Conservation (phyloP, 106 monocot genomes). For the Dioscorea alata region DNA sequence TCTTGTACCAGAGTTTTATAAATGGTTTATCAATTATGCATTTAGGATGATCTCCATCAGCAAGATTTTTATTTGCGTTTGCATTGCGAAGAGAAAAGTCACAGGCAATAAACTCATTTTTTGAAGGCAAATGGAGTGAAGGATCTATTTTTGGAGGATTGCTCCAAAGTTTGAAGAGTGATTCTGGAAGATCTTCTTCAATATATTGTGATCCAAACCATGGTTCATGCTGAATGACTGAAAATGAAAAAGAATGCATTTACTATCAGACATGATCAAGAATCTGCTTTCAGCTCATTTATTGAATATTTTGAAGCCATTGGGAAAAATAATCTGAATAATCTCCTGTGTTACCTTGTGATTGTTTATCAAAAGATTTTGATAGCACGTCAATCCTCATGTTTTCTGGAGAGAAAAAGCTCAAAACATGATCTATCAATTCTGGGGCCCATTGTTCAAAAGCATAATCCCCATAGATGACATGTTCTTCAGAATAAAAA, state of each 20-base stretch:
- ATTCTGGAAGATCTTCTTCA: conserved; percentile 68
- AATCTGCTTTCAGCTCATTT: neutral
- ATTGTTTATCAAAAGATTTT: conserved; percentile 74
- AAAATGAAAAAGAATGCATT: conserved; percentile 12
- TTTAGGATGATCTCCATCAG: conserved; percentile 30
- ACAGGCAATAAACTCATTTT: conserved; percentile 85
- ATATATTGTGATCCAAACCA: conserved; percentile 94
- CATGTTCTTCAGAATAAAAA: conserved; percentile 76
- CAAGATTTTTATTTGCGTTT: conserved; percentile 12
- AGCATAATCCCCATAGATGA: conserved; percentile 92
- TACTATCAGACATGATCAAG: neutral
- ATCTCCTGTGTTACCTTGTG: conserved; percentile 39
- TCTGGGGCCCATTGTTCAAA: conserved; percentile 85
- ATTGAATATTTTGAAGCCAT: neutral
- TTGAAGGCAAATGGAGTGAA: conserved; percentile 70
- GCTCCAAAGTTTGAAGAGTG: conserved; percentile 60
- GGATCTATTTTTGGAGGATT: conserved; percentile 49
- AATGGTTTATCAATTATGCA: conserved; percentile 76
- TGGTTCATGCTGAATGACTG: conserved; percentile 71
- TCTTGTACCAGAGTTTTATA: conserved; percentile 85
- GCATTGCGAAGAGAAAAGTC: conserved; percentile 67
- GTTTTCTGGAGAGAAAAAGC: conserved; percentile 77
- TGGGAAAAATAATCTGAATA: neutral
- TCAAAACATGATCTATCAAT: conserved; percentile 57
- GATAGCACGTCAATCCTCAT: conserved; percentile 82